Conservation (phyloP, 495 filamentous ascomycete genomes). For the Hypoxylon perforatum region DNA sequence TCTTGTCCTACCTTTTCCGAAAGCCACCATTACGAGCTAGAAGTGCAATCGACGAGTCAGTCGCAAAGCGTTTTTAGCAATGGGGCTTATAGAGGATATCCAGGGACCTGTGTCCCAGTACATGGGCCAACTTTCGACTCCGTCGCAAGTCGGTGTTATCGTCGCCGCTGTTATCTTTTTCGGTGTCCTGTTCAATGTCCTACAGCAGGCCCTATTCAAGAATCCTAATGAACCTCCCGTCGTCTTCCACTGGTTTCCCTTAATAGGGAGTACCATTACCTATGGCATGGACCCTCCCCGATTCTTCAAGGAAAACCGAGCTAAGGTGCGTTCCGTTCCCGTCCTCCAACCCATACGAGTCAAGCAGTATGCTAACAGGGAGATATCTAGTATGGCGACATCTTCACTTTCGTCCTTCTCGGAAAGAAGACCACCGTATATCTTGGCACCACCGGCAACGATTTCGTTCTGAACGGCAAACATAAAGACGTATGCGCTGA, state of each 20-base stretch:
- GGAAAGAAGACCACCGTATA: conserved; percentile 81
- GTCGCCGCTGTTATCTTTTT: conserved; percentile 61
- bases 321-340: conserved; percentile 67
- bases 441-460: conserved; percentile 81
- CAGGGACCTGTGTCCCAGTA: conserved; percentile 56
- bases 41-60: conserved; percentile 18
- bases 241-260: conserved; percentile 85
- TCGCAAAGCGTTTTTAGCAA: conserved; percentile 38
- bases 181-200: conserved; percentile 71
- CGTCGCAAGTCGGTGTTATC: conserved; percentile 58
- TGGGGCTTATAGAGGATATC: conserved; percentile 64
- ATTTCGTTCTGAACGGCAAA: conserved; percentile 89
- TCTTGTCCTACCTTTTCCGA: conserved; percentile 1
- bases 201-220: conserved; percentile 74
- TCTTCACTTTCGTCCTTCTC: conserved; percentile 82
- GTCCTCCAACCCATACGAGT: not conserved
- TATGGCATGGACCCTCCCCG: conserved; percentile 87
- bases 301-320: conserved; percentile 76
- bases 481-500: conserved; percentile 83
- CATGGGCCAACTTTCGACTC: conserved; percentile 54
- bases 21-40: conserved; percentile 13
- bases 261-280: conserved; percentile 79
- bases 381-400: conserved; percentile 72
- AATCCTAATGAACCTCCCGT: conserved; percentile 80
- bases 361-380: conserved; percentile 38